Evolutionary conservation across 1,139 yeast species (phyloP).

Genomic region (Taphrina pruni): DNA sequence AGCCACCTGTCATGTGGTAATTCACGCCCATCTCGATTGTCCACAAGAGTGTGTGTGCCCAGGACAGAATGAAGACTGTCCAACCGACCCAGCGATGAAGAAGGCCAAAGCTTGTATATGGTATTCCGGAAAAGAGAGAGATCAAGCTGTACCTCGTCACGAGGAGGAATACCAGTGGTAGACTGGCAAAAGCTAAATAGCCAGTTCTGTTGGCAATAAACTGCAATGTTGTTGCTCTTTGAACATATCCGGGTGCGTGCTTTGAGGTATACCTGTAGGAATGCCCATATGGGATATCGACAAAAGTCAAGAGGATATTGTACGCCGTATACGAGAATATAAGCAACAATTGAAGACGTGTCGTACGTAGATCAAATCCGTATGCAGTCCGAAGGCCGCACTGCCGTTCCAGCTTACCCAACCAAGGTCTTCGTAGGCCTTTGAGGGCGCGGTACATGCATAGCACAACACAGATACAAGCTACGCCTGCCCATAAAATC

Average conservation of each 20-base stretch:
- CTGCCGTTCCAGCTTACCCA: neutral
- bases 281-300: constrained; percentile 29
- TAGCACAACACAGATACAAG: neutral
- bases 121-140: constrained; percentile 64
- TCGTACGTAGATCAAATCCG: neutral
- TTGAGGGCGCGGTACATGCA: neutral
- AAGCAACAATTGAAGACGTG: constrained; percentile 7
- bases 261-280: constrained; percentile 21
- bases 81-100: constrained; percentile 69
- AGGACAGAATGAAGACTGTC: constrained; percentile 56
- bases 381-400: neutral
- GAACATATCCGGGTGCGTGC: constrained; percentile 27
- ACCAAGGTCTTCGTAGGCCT: neutral
- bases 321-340: neutral
- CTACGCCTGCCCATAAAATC: constrained; percentile 20
- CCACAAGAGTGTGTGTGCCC: constrained; percentile 50
- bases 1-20: constrained; percentile 52
- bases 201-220: constrained; percentile 65
- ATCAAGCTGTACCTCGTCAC: constrained; percentile 69
- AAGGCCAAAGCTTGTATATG: constrained; percentile 63
- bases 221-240: constrained; percentile 46
- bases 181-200: constrained; percentile 59
- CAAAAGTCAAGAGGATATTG: constrained; percentile 17
- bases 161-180: constrained; percentile 62
- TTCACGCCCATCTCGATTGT: constrained; percentile 49